Conservation (phyloP, 139 green algal species). For the Chlamydomonas incerta region DNA sequence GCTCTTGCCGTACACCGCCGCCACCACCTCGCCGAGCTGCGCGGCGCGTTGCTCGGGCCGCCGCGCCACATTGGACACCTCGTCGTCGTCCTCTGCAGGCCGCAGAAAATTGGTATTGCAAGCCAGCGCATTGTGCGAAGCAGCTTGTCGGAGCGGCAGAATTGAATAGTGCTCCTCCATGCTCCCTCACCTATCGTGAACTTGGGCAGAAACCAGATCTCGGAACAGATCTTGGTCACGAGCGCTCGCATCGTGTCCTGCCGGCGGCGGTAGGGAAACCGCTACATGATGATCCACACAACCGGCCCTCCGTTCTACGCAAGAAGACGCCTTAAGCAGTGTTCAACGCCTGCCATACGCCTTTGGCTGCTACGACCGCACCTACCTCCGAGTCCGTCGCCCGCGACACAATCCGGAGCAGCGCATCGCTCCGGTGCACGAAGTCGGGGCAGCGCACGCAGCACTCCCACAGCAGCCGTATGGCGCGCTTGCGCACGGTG, state of each 20-base stretch:
- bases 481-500: conserved; percentile 85
- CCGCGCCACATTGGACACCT: not conserved
- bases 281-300: no score
- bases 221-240: conserved; percentile 71
- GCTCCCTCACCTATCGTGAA: not conserved
- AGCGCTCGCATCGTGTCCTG: conserved; percentile 74
- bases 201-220: conserved; percentile 62
- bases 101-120: not conserved
- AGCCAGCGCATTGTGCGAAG: not conserved
- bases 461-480: conserved; percentile 86
- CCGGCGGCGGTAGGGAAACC: no score
- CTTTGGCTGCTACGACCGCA: no score
- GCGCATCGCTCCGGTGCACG: conserved; percentile 57
- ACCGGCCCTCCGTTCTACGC: no score
- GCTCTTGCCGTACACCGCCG: conserved; percentile 16
- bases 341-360: no score
- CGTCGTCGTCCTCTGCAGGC: conserved; percentile 1
- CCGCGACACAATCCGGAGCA: conserved; percentile 66
- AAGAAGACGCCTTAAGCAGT: no score
- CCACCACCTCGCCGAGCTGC: conserved; percentile 47
- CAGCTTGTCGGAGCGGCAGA: not conserved
- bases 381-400: conserved; percentile 31
- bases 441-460: conserved; percentile 68
- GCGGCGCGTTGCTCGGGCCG: conserved; percentile 25
- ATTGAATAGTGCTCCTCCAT: no score